Evolutionary conservation across 768 basidiomycete species (phyloP).

Genomic region (Boletus speciosus): DNA sequence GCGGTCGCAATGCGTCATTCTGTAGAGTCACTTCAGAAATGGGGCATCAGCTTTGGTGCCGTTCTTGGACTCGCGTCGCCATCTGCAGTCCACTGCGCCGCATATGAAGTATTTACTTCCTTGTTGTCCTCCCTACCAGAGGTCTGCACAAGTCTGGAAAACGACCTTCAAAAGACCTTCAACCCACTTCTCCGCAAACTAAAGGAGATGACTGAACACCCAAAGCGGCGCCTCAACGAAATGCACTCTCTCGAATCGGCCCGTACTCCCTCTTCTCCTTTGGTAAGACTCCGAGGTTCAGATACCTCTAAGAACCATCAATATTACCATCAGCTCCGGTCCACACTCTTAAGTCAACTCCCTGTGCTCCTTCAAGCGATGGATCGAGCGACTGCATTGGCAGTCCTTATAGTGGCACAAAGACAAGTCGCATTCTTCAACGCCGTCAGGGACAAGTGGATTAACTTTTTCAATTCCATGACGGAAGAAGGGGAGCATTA

Average conservation of each 20-base stretch:
- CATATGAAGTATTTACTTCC: slow-evolving; percentile 59
- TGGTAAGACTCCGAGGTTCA: slow-evolving; percentile 40
- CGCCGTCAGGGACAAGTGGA: slow-evolving; percentile 54
- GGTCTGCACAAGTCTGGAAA: slow-evolving; percentile 47
- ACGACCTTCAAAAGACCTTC: slow-evolving; percentile 44
- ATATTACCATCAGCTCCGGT: slow-evolving; percentile 51
- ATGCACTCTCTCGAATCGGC: slow-evolving; percentile 68
- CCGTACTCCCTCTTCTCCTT: slow-evolving; percentile 55
- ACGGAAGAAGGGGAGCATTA: slow-evolving; percentile 57
- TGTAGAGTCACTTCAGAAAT: slow-evolving; percentile 45
- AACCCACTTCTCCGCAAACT: slow-evolving; percentile 54
- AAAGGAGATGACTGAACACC: slow-evolving; percentile 50
- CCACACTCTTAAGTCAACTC: slow-evolving; percentile 63
- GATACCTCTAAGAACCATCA: slow-evolving; percentile 29
- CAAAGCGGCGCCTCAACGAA: slow-evolving; percentile 57
- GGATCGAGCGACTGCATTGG: slow-evolving; percentile 48
- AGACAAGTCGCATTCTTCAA: slow-evolving; percentile 36
- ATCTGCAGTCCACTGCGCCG: slow-evolving; percentile 18
- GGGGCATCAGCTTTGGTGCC: slow-evolving; percentile 63
- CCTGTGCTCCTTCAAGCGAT: slow-evolving; percentile 52
- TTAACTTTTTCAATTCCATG: neutral
- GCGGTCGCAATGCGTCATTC: slow-evolving; percentile 42
- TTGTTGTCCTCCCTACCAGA: slow-evolving; percentile 37
- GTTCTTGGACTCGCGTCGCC: slow-evolving; percentile 59
- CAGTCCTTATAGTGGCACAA: slow-evolving; percentile 45